phyloP scores from a whole-genome alignment of 345 rosid species.

The Orychophragmus violaceus region DNA sequence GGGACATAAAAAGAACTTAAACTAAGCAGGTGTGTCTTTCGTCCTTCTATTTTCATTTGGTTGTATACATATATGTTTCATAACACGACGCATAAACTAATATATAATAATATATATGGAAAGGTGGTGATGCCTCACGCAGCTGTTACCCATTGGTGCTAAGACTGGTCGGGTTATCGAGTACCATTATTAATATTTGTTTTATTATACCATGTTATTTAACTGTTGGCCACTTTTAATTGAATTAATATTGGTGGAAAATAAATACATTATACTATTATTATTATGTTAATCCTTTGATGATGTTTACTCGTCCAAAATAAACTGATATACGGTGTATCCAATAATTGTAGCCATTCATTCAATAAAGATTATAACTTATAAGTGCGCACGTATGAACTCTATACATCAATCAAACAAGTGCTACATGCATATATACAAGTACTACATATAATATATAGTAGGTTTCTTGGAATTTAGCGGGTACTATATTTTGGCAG shows the following conservation, averaged over 20 bases:
- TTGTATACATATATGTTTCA: slow-evolving; percentile 19
- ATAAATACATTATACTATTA: not conserved
- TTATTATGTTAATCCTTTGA: not conserved
- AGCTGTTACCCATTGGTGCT: slow-evolving; percentile 21
- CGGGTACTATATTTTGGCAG: not conserved
- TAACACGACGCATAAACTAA: slow-evolving; percentile 19
- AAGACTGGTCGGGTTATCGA: slow-evolving; percentile 20
- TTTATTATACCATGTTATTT: not conserved
- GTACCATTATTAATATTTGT: slow-evolving; percentile 5
- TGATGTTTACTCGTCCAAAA: not conserved
- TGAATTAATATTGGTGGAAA: not conserved
- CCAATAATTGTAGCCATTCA: slow-evolving; percentile 4
- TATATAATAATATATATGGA: slow-evolving; percentile 8
- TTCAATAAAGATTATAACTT: not conserved
- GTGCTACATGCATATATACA: not conserved
- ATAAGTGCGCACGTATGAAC: not conserved
- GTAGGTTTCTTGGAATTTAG: not conserved
- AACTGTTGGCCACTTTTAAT: not conserved
- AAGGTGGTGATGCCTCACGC: slow-evolving; percentile 13
- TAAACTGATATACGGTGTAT: not conserved
- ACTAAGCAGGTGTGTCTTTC: slow-evolving; percentile 8
- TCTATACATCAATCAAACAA: not conserved
- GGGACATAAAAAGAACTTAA: slow-evolving; percentile 20
- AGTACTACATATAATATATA: not conserved
- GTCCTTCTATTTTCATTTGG: slow-evolving; percentile 5